phyloP scores from a whole-genome alignment of 352 stramenopile species.

The Phytopythium helicoides region DNA sequence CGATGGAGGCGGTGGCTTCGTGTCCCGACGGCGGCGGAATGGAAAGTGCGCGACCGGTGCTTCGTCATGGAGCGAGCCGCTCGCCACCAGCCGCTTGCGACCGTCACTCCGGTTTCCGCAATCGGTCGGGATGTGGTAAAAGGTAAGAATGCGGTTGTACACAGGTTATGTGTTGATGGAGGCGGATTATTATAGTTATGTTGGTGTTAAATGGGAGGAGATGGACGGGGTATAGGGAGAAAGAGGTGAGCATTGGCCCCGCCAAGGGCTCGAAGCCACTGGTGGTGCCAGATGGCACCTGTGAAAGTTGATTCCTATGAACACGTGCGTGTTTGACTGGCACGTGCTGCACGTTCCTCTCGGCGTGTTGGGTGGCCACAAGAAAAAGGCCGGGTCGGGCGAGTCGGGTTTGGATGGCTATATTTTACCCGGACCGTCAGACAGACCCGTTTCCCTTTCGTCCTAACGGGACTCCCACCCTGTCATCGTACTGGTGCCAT shows the following conservation, averaged over 20 bases:
- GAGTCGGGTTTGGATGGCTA: no score
- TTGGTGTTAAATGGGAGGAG: neutral
- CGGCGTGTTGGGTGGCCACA: neutral
- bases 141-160: neutral
- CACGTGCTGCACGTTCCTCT: conserved; percentile 2
- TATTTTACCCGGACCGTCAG: no score
- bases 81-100: neutral
- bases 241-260: neutral
- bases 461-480: no score
- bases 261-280: conserved; percentile 2
- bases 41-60: conserved; percentile 9
- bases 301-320: neutral
- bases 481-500: no score
- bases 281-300: neutral
- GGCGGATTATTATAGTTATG: neutral
- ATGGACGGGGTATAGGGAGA: neutral
- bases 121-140: neutral
- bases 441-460: no score
- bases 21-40: conserved; percentile 10
- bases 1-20: conserved; percentile 5
- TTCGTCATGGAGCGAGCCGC: neutral
- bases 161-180: neutral
- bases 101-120: neutral
- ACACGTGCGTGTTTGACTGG: no score
- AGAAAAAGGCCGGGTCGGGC: no score